These are phyloP conservation scores for Heterobasidion irregulare DNA, from an alignment of 1,284 basidiomycete species.

Conservation along the genomic window DNA sequence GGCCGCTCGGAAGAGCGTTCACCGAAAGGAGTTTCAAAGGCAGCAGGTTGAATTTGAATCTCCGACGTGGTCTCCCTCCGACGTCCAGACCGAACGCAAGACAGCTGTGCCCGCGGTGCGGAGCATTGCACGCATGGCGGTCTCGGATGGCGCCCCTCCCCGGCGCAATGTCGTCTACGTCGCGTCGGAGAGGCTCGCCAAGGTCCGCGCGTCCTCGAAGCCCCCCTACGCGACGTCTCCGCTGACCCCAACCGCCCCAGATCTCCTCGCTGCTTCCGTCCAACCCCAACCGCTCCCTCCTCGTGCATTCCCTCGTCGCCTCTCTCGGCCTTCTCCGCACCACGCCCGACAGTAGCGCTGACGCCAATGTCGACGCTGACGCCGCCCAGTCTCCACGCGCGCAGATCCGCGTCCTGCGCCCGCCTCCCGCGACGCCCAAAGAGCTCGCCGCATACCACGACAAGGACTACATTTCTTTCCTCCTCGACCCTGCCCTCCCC, in stretches of 20 bases:
- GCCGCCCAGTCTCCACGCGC: not conserved
- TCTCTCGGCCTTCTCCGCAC: slow-evolving; percentile 44
- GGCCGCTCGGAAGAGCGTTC: too few species aligned
- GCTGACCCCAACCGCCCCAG: slow-evolving; percentile 19
- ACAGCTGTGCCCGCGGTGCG: too few species aligned
- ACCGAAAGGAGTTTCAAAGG: too few species aligned
- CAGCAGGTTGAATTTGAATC: too few species aligned
- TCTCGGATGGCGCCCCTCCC: not conserved
- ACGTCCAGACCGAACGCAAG: too few species aligned
- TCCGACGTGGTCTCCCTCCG: too few species aligned
- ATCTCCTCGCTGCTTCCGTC: slow-evolving; percentile 72
- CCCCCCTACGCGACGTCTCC: too few species aligned
- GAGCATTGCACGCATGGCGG: too few species aligned
- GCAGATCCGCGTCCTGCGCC: slow-evolving; percentile 38
- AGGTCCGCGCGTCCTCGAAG: not conserved
- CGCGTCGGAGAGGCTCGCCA: not conserved
- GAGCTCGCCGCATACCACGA: slow-evolving; percentile 53
- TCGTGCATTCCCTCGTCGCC: slow-evolving; percentile 71
- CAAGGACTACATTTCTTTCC: slow-evolving; percentile 44
- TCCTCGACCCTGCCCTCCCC: slow-evolving; percentile 29
- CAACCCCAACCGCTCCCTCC: slow-evolving; percentile 70
- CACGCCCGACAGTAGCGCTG: slow-evolving; percentile 16
- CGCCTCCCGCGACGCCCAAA: slow-evolving; percentile 38
- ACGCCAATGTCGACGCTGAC: slow-evolving; percentile 7
- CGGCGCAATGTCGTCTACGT: not conserved